Evolutionary conservation across 1,139 yeast species (phyloP), one percentile per base, ranked within the genome.

Genomic region (Hyphopichia khmerensis): DNA sequence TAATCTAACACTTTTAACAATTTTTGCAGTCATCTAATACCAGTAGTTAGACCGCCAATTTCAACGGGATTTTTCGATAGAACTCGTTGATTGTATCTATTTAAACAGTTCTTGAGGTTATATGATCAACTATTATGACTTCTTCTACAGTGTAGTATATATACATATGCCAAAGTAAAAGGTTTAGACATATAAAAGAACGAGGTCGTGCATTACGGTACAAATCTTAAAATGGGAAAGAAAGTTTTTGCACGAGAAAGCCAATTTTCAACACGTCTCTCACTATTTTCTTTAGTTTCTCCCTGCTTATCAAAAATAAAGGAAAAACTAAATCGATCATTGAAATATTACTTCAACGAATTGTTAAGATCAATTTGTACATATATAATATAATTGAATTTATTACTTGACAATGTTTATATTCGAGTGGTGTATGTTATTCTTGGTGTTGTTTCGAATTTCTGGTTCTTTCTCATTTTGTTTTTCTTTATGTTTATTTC

Each of bases 341-440:
- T 7, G 10, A 30, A 30, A 14, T 4, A 30, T n/a, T 16, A 30
- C 6, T 16, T 27, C 13, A 13, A 27, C 5, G 29, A 26, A 8
- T 30, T 30, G 33, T 30, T 16, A 4, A 15, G 4, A 7, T 14
- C 17, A 6, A 13, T 17, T 17, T 13, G 18, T 17, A 33, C 14
- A 14, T 33, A 4, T 23, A 10, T 16, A 5, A 4, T 23, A 10
- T 16, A 5, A 8, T 26, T 26, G 15, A 36, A 8, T 18, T 27
- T 24, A n/a, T 11, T 15, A 19, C 30, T 26, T 21, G n/a, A 24
- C 14, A 33, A 38, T 38, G 40, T 38, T 38, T 27, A 38, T 38
- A 11, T 38, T 38, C 16, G 40, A 38, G 24, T 38, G 40, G 40
- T 38, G 40, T 38, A 38, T 38, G 40, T 38, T 18, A 8, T 8